These are phyloP conservation scores for Neurospora sp. DNA, from an alignment of 495 filamentous ascomycete species.

Conservation along the genomic window DNA sequence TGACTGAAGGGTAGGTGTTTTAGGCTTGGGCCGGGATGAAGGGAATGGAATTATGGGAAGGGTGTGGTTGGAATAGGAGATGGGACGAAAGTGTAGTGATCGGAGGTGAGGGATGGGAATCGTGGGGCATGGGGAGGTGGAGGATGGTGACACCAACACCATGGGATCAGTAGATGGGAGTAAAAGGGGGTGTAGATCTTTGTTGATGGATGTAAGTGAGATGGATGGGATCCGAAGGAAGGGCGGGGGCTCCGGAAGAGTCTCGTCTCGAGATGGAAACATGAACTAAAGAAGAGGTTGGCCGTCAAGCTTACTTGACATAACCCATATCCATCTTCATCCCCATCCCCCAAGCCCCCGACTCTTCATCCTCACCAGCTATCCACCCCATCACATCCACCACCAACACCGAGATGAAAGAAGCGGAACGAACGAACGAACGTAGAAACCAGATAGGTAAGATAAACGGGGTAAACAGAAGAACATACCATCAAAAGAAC, in stretches of 20 bases:
- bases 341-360: neutral
- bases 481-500: slow-evolving; percentile 26
- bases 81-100: neutral
- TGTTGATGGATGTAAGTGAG: neutral
- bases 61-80: neutral
- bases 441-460: neutral
- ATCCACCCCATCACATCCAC: neutral
- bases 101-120: neutral
- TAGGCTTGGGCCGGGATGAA: neutral
- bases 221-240: neutral
- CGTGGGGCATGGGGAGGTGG: neutral
- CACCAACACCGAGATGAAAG: neutral
- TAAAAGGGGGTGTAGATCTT: neutral
- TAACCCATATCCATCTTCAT: neutral
- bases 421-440: neutral
- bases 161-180: neutral
- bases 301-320: neutral
- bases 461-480: neutral
- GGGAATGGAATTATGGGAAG: neutral
- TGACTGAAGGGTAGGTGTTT: neutral
- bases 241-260: neutral
- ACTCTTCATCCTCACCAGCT: neutral
- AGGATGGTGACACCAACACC: neutral
- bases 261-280: neutral
- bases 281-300: neutral